Percentiles rank a stretch among this genome's conserved stretches.
phyloP scores from a whole-genome alignment of 108 stramenopile genomes.

The Discostella pseudostelligera region DNA sequence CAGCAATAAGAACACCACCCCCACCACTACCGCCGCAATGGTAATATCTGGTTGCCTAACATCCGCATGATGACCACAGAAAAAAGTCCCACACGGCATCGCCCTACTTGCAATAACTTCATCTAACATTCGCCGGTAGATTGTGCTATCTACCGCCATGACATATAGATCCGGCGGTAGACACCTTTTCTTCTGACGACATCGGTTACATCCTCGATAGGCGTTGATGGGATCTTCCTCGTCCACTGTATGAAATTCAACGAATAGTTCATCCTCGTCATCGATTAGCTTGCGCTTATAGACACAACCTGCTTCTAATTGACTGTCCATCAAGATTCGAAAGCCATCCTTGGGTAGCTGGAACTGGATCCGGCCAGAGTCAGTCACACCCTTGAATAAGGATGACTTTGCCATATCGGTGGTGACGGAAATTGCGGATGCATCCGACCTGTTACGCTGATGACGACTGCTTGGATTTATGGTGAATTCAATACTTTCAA shows the following conservation, averaged over 20 bases:
- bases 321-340: conserved; percentile 56
- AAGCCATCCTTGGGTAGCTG: conserved; percentile 65
- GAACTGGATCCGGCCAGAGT: conserved; percentile 53
- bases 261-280: conserved; percentile 36
- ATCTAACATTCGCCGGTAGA: conserved; percentile 68
- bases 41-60: conserved; percentile 64
- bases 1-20: conserved; percentile 40
- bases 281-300: conserved; percentile 48
- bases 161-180: conserved; percentile 59
- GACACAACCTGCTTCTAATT: conserved; percentile 36
- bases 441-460: conserved; percentile 28
- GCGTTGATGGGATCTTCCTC: conserved; percentile 15
- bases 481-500: conserved; percentile 11
- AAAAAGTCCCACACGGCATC: conserved; percentile 83
- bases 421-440: conserved; percentile 21
- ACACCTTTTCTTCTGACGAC: conserved; percentile 20
- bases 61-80: conserved; percentile 89
- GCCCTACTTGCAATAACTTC: conserved; percentile 60
- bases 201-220: conserved; percentile 14
- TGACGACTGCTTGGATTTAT: conserved; percentile 14
- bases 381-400: conserved; percentile 59
- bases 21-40: conserved; percentile 60
- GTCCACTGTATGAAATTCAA: conserved; percentile 46
- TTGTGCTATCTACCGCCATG: conserved; percentile 56
- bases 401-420: conserved; percentile 65